Conservation (phyloP, 345 rosid genomes). For the Corchorus capsularis region DNA sequence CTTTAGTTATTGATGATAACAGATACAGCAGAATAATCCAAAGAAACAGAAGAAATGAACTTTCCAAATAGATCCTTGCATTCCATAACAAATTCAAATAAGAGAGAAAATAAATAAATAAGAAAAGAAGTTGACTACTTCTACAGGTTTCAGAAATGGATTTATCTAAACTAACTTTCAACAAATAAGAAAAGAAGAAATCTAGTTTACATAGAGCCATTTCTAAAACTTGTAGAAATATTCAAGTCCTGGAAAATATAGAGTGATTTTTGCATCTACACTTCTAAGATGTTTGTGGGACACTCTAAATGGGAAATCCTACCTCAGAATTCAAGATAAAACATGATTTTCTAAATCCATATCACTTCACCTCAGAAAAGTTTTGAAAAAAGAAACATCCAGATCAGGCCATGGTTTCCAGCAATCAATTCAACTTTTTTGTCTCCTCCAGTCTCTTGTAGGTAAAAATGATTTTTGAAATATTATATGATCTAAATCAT, state of each 20-base stretch:
- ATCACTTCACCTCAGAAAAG: background rate
- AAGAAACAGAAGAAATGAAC: background rate
- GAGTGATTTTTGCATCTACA: background rate
- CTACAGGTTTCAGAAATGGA: background rate
- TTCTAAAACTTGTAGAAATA: too few species aligned
- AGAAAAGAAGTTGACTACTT: background rate
- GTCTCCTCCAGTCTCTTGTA: background rate
- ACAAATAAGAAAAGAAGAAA: too few species aligned
- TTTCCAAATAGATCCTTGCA: background rate
- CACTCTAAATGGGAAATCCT: background rate
- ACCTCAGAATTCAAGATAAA: background rate
- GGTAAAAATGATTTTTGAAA: background rate
- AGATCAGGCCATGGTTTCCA: background rate
- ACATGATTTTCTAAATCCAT: background rate
- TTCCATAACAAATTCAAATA: background rate
- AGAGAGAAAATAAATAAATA: background rate
- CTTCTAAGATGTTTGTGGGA: background rate
- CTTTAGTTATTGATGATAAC: background rate
- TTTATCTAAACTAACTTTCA: too few species aligned
- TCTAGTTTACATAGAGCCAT: too few species aligned
- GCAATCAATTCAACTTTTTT: background rate
- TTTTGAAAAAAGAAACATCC: background rate
- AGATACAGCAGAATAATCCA: background rate
- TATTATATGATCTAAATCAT: background rate
- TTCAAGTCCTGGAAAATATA: background rate